Percentiles rank a stretch among this genome's conserved stretches.
Conservation (phyloP, 1,284 basidiomycete genomes). For the Pascua sp. region DNA sequence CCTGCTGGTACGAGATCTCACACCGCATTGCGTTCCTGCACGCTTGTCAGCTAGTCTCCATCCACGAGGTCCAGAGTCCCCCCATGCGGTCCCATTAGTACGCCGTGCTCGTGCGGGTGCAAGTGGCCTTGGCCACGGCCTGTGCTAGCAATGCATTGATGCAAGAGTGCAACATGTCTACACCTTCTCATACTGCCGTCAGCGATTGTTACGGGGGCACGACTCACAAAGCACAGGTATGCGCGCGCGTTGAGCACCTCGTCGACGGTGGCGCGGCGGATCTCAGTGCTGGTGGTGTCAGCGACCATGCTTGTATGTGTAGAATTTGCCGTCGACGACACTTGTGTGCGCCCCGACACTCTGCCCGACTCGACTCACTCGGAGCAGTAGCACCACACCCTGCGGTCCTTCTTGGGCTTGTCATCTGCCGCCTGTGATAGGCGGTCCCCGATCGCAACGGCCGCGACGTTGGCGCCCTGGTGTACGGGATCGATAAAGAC, state of each 20-base stretch:
- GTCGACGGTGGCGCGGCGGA: conserved; percentile 71
- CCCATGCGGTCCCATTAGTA: no score
- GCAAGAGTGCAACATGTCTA: neutral
- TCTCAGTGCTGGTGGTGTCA: conserved; percentile 55
- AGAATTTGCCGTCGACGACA: neutral
- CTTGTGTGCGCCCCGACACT: neutral
- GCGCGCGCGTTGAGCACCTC: conserved; percentile 87
- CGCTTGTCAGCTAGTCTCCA: no score
- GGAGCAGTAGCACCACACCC: conserved; percentile 86
- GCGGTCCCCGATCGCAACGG: no score
- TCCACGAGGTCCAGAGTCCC: no score
- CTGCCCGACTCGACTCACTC: conserved; percentile 54
- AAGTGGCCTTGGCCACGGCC: no score
- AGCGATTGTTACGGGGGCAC: neutral
- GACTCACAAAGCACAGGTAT: conserved; percentile 60
- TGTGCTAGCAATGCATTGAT: no score
- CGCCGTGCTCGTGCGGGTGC: no score
- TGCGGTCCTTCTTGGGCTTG: conserved; percentile 30
- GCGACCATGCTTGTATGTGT: neutral
- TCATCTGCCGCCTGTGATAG: neutral
- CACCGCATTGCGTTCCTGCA: no score
- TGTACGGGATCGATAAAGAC: conserved; percentile 23
- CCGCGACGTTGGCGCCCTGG: neutral
- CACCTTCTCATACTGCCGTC: conserved; percentile 22
- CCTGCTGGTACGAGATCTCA: neutral